phyloP scores from a whole-genome alignment of 1,284 basidiomycete species.

The Kwoniella shivajii region DNA sequence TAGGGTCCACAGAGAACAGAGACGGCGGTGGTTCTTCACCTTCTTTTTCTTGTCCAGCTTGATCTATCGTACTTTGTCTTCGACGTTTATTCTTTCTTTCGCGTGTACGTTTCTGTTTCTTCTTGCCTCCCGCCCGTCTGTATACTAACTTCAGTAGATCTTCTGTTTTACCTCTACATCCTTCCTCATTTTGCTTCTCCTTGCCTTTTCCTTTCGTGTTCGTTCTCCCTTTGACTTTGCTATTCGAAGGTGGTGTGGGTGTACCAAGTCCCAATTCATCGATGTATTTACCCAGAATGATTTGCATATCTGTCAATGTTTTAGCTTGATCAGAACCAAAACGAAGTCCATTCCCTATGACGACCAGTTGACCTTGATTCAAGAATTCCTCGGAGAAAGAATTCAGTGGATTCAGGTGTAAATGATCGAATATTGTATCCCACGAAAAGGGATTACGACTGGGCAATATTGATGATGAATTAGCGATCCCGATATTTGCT shows the following conservation, averaged over 20 bases:
- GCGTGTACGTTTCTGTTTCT: slow-evolving; percentile 16
- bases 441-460: slow-evolving; percentile 30
- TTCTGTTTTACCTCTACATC: slow-evolving; percentile 33
- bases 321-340: slow-evolving; percentile 27
- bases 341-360: slow-evolving; percentile 46
- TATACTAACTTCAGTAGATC: slow-evolving; percentile 52
- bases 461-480: slow-evolving; percentile 9
- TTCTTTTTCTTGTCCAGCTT: not conserved
- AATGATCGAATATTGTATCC: slow-evolving; percentile 57
- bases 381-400: slow-evolving; percentile 64
- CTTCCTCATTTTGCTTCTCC: slow-evolving; percentile 18
- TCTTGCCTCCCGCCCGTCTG: slow-evolving; percentile 37
- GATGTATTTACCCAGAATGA: slow-evolving; percentile 45
- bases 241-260: not conserved
- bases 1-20: not conserved
- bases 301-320: slow-evolving; percentile 42
- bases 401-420: slow-evolving; percentile 57
- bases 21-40: slow-evolving; percentile 1
- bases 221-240: not conserved
- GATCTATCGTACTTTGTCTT: not conserved
- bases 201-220: slow-evolving; percentile 10
- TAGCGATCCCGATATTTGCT: not conserved
- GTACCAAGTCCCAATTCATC: slow-evolving; percentile 43
- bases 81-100: slow-evolving; percentile 9
- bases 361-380: slow-evolving; percentile 57